Percentiles rank a stretch among this genome's conserved stretches.
Conservation (phyloP, 805 yeast genomes). For the Spathaspora girioi region DNA sequence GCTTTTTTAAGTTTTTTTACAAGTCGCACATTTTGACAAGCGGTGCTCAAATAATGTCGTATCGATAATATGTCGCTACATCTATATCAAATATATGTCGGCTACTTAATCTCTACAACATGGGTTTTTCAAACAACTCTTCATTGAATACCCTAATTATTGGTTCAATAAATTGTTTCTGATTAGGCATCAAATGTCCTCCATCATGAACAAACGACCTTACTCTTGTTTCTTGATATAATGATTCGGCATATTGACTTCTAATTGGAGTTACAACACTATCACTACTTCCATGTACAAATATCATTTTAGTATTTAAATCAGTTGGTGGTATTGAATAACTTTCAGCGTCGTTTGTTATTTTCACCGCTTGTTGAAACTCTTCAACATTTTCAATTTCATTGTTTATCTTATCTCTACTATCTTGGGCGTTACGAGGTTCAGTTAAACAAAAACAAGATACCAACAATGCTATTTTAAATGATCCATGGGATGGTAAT, state of each 20-base stretch:
- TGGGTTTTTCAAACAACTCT: slow-evolving; percentile 7
- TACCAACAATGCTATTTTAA: slow-evolving; percentile 25
- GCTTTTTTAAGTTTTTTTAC: background rate
- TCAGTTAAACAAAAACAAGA: slow-evolving; percentile 36
- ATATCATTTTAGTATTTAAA: slow-evolving; percentile 21
- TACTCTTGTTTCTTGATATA: slow-evolving; percentile 13
- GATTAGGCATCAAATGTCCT: slow-evolving; percentile 30
- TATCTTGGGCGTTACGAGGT: slow-evolving; percentile 12
- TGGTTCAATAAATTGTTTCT: slow-evolving; percentile 15
- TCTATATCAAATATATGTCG: background rate
- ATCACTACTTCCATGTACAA: slow-evolving; percentile 30
- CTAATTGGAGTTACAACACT: slow-evolving; percentile 30
- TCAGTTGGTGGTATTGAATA: slow-evolving; percentile 16
- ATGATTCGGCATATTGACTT: slow-evolving; percentile 18
- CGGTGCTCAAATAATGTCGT: too few relatives aligned
- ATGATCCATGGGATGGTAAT: slow-evolving; percentile 21
- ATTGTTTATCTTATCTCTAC: slow-evolving; percentile 13
- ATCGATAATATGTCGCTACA: too few relatives aligned
- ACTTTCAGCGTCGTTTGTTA: slow-evolving; percentile 15
- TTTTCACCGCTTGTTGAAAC: slow-evolving; percentile 15
- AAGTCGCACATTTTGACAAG: too few relatives aligned
- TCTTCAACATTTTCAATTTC: slow-evolving; percentile 20
- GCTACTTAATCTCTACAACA: slow-evolving; percentile 1
- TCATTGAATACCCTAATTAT: slow-evolving; percentile 13
- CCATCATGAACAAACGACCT: slow-evolving; percentile 28